Conservation (phyloP, 2,329 filamentous ascomycete genomes). For the Xylaria sp. region DNA sequence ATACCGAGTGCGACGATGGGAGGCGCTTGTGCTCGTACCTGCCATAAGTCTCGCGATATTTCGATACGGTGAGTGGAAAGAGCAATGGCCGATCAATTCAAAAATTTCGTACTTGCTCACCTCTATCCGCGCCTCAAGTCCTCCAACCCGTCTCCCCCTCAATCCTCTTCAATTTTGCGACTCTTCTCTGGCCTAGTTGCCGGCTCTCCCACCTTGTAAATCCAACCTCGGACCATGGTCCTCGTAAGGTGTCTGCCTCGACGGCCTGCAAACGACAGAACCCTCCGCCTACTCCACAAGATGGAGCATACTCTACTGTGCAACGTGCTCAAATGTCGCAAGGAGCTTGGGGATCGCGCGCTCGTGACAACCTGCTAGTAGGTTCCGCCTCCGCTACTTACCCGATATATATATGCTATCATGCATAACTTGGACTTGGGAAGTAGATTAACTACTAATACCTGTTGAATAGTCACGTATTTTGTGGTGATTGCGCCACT, state of each 20-base stretch:
- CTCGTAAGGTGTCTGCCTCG: slow-evolving; percentile 14
- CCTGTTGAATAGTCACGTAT: slow-evolving; percentile 70
- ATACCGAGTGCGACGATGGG: not conserved
- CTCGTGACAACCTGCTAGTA: slow-evolving; percentile 91
- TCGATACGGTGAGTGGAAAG: slow-evolving; percentile 2
- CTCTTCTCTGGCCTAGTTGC: not conserved
- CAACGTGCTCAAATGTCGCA: slow-evolving; percentile 79
- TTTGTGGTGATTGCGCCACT: slow-evolving; percentile 78
- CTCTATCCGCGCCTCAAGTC: not conserved
- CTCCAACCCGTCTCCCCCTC: not conserved
- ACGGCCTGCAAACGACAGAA: not conserved
- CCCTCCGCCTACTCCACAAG: not conserved
- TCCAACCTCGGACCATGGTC: slow-evolving; percentile 19
- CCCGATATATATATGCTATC: not conserved
- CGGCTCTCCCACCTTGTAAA: not conserved
- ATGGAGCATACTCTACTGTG: slow-evolving; percentile 82
- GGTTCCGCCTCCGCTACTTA: not conserved
- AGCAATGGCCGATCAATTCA: not conserved
- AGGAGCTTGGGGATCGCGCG: slow-evolving; percentile 70
- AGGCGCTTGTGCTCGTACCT: slow-evolving; percentile 6
- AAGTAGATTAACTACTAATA: not conserved
- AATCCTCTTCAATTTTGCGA: not conserved
- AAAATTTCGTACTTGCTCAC: not conserved
- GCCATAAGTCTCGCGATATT: not conserved
- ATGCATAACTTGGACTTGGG: not conserved